Conservation (phyloP, 176 grass and related monocot species). For the Zoysia pacifica region DNA sequence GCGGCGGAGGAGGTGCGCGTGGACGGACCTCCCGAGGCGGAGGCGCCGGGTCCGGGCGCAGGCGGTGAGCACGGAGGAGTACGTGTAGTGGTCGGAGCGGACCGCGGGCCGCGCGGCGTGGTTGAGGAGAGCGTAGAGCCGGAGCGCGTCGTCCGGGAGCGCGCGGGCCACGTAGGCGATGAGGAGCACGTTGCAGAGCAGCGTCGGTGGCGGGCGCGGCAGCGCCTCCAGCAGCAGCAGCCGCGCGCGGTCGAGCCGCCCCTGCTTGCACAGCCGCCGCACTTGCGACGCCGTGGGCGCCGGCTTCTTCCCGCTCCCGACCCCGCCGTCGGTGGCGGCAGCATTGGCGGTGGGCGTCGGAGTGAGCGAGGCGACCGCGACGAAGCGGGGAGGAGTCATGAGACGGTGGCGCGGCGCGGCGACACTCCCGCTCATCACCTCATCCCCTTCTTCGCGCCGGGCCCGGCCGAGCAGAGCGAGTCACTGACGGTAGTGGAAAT, state of each 20-base stretch:
- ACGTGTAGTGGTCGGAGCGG: conserved; percentile 83
- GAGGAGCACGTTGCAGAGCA: conserved; percentile 81
- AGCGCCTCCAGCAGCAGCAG: conserved; percentile 63
- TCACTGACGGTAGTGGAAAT: not conserved
- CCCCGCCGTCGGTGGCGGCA: not conserved
- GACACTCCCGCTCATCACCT: conserved; percentile 41
- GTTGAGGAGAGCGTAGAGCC: conserved; percentile 86
- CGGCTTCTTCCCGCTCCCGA: not conserved
- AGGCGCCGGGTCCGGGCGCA: conserved; percentile 68
- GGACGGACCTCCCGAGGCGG: conserved; percentile 69
- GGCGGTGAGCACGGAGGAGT: conserved; percentile 85
- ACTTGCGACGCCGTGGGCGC: conserved; percentile 50
- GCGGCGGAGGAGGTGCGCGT: conserved; percentile 69
- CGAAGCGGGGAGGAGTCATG: conserved; percentile 39
- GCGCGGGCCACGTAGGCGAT: conserved; percentile 80
- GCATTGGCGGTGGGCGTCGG: not conserved
- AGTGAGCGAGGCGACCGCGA: conserved; percentile 33
- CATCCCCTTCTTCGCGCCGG: conserved; percentile 40
- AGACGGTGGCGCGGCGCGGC: conserved; percentile 18
- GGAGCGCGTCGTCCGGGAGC: conserved; percentile 68
- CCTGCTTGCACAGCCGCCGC: conserved; percentile 75
- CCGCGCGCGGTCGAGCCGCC: conserved; percentile 67
- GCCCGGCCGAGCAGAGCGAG: conserved; percentile 12
- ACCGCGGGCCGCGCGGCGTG: conserved; percentile 24
- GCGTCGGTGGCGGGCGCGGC: conserved; percentile 53